Percentiles rank a stretch among this genome's conserved stretches.
phyloP scores from a whole-genome alignment of 805 yeast species.

The Candida piceae region DNA sequence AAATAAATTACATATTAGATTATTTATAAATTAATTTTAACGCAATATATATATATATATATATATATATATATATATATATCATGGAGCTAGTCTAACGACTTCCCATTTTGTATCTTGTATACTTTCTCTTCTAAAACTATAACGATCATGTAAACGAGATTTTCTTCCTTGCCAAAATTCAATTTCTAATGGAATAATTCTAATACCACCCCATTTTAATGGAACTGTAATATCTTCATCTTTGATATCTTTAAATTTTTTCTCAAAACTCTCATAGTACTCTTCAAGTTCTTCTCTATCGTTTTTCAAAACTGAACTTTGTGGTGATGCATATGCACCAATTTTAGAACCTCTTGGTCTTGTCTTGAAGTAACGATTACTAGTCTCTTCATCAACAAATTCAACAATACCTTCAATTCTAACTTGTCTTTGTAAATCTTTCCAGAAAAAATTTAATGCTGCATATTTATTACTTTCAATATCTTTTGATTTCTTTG shows the following conservation, averaged over 20 bases:
- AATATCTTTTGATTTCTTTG: slow-evolving; percentile 75
- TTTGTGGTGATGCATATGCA: slow-evolving; percentile 96
- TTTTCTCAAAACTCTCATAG: slow-evolving; percentile 42
- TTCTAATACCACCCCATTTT: slow-evolving; percentile 91
- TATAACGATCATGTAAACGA: slow-evolving; percentile 85
- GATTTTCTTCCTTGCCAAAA: slow-evolving; percentile 96
- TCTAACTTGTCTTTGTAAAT: slow-evolving; percentile 85
- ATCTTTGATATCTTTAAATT: slow-evolving; percentile 50
- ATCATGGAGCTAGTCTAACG: slow-evolving; percentile 64
- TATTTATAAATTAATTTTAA: no score
- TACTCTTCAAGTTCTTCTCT: slow-evolving; percentile 60
- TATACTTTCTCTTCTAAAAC: slow-evolving; percentile 51
- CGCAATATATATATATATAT: no score
- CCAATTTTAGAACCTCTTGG: slow-evolving; percentile 93
- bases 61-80: no score
- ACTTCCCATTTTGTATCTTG: slow-evolving; percentile 55
- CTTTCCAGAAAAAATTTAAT: slow-evolving; percentile 88
- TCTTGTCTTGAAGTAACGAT: slow-evolving; percentile 75
- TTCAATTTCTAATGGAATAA: slow-evolving; percentile 86
- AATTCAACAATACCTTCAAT: slow-evolving; percentile 82
- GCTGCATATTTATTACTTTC: slow-evolving; percentile 74
- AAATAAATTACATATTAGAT: no score
- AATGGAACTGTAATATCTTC: slow-evolving; percentile 85
- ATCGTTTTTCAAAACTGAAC: slow-evolving; percentile 43
- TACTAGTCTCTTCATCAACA: slow-evolving; percentile 67